Percentiles rank a stretch among this genome's conserved stretches.
These are phyloP conservation scores for Candida ovalis DNA, from an alignment of 805 yeast genomes.

Conservation along the genomic window DNA sequence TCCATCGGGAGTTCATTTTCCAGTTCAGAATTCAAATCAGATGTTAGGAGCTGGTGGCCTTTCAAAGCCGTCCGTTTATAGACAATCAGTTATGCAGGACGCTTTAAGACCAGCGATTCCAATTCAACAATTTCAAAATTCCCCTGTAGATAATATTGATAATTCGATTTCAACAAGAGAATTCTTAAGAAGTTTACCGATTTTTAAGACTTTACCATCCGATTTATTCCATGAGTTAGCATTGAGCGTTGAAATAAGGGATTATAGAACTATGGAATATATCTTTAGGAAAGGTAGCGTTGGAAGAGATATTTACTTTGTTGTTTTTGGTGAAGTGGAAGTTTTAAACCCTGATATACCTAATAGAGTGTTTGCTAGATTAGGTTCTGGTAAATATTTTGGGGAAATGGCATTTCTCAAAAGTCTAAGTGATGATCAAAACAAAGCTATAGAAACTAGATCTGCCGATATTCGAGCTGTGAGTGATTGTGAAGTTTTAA, in stretches of 20 bases:
- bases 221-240: constrained; percentile 63
- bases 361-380: constrained; percentile 47
- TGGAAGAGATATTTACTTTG: constrained; percentile 64
- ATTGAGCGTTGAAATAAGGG: constrained; percentile 53
- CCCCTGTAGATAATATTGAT: constrained; percentile 40
- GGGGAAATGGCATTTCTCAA: constrained; percentile 74
- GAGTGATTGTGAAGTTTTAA: constrained; percentile 54
- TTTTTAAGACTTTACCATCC: constrained; percentile 55
- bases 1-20: neutral
- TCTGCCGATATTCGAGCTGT: constrained; percentile 66
- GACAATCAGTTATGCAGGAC: constrained; percentile 1
- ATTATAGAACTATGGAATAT: constrained; percentile 53
- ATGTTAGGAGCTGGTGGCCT: neutral
- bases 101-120: neutral
- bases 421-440: constrained; percentile 30
- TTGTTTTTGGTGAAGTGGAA: constrained; percentile 68
- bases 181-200: constrained; percentile 52
- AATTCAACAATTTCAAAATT: constrained; percentile 1
- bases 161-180: constrained; percentile 51
- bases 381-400: constrained; percentile 62
- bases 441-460: constrained; percentile 34
- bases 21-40: neutral
- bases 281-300: constrained; percentile 56
- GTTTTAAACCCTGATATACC: constrained; percentile 42
- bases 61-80: neutral